Evolutionary conservation across 23 red algal species (phyloP).

Genomic region (Gracilariopsis chorda): DNA sequence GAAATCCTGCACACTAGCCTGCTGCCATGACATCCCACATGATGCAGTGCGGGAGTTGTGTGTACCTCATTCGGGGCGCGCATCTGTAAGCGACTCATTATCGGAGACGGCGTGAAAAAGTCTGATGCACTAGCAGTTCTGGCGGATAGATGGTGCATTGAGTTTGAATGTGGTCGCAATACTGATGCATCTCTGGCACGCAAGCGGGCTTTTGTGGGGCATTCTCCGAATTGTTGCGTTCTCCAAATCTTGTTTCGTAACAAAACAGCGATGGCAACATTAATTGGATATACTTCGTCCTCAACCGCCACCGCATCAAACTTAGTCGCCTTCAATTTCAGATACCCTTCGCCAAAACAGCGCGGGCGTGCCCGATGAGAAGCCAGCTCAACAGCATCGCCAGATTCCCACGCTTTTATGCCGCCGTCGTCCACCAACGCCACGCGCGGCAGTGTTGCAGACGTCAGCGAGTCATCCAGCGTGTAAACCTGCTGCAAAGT

Average conservation of each 20-base stretch:
- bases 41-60: neutral
- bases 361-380: neutral
- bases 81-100: slow-evolving; percentile 5
- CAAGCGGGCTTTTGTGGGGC: too few relatives aligned
- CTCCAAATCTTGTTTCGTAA: too few relatives aligned
- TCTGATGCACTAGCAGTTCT: neutral
- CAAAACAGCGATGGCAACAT: too few relatives aligned
- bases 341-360: neutral
- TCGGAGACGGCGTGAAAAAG: slow-evolving; percentile 21
- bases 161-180: slow-evolving; percentile 9
- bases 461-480: neutral
- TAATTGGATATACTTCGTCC: too few relatives aligned
- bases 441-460: neutral
- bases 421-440: slow-evolving; percentile 10
- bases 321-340: slow-evolving; percentile 4
- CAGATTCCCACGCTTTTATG: slow-evolving; percentile 21
- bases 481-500: slow-evolving; percentile 11
- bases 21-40: neutral
- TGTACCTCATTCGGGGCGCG: neutral
- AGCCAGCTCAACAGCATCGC: neutral
- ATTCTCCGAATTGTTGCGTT: too few relatives aligned
- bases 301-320: neutral
- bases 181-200: neutral
- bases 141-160: neutral
- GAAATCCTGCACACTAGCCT: neutral